Base-by-base conservation (phyloP, 2,329 filamentous ascomycete species). In the Cytospora paraplurivora region DNA sequence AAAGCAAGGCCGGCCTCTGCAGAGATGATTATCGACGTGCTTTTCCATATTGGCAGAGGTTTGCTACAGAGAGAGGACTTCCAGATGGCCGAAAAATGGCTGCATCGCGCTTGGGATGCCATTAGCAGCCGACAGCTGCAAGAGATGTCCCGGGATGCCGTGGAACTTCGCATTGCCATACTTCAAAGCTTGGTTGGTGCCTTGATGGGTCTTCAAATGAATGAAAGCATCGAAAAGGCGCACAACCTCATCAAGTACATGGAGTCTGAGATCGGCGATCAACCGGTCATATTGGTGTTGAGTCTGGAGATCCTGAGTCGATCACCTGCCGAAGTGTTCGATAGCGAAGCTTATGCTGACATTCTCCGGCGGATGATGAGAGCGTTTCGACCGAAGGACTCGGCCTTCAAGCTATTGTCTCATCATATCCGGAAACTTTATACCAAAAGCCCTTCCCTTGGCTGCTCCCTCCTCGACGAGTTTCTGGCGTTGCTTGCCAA, bases 1-100 rank as follows among this genome's bases (percentile, higher is more conserved):
- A 70, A 59, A 0, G 72, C 85, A 2, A 81, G 87, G 51, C 74
- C 81, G 0, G 66, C 74, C 2, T 81, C 81, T 1, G 79, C 82
- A 1, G 89, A 93, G 72, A 80, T 78, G 44, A 75, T 93, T 51
- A 83, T 87, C 4, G 88, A 92, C 68, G 77, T 88, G 2, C 79
- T 93, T 8, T 91, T 88, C 67, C 86, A 89, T 64, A 90, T 96
- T 49, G 92, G 92, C 4, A 86, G 82, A 55, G 80, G 81, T 15
- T 75, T 88, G 15, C 73, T 85, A 2, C 73, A 72, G 3, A 83
- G 82, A 58, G 76, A 79, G 8, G 80, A 89, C 58, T 81, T 81
- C 66, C 69, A 76, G 1, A 72, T 82, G 52, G 89, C 91, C 0
- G 72, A 82, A 1, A 87, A 83, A 69, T 98, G 94, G 95, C 77